Evolutionary conservation across 2,329 filamentous ascomycete genomes (phyloP).

Genomic region (Aureobasidium sp.): DNA sequence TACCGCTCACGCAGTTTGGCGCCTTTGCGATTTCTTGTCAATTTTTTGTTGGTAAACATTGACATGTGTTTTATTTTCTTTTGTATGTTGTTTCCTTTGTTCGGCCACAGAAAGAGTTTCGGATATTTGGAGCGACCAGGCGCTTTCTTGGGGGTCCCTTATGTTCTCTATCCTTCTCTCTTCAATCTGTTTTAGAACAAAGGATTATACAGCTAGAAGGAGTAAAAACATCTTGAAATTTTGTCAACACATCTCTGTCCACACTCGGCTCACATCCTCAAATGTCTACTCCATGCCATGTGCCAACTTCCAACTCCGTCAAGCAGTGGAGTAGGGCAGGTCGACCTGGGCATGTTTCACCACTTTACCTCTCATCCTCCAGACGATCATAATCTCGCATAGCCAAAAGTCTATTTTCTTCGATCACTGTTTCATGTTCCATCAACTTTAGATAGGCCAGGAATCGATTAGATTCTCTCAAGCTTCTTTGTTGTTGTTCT

Average conservation of each 20-base stretch:
- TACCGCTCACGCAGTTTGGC: constrained; percentile 3
- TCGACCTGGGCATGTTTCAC: neutral
- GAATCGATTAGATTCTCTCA: neutral
- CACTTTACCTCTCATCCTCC: neutral
- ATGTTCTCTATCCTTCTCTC: neutral
- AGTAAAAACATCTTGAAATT: neutral
- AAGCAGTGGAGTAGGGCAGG: neutral
- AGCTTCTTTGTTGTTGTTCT: neutral
- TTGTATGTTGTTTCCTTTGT: constrained; percentile 10
- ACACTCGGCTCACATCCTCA: neutral
- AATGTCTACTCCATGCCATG: too few species aligned
- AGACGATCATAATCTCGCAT: neutral
- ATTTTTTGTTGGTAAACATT: neutral
- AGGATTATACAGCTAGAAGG: neutral
- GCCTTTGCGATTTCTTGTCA: neutral
- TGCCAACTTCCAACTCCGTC: neutral
- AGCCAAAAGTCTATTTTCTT: neutral
- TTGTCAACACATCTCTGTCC: neutral
- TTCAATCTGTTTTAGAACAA: neutral
- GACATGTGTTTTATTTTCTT: neutral
- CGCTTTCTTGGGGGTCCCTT: neutral
- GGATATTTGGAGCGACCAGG: neutral
- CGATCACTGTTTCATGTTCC: neutral
- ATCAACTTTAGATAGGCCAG: neutral
- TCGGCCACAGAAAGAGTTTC: neutral